Evolutionary conservation across 2,329 filamentous ascomycete genomes (phyloP), one percentile per base, ranked within the genome.

Genomic region (Colletotrichum lentis): DNA sequence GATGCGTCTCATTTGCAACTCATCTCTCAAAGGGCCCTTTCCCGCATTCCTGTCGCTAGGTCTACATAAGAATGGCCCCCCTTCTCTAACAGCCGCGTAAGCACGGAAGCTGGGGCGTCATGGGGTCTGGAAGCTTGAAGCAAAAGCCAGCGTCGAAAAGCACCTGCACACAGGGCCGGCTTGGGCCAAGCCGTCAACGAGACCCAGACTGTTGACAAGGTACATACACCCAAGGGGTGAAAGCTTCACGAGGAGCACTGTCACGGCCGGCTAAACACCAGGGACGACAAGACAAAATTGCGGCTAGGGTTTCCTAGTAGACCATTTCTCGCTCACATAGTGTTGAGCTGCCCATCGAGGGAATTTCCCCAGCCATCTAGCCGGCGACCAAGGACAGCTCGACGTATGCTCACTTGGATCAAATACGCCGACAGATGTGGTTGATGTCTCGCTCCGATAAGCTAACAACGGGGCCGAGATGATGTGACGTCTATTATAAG

Each of bases 401-500:
- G n/a, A 10, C 56, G 31, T 43, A 49, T 0, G 27, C 20, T 49
- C 56, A 27, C 35, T 59, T 37, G 44, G 39, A 37, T 39, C 27
- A 46, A 39, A 12, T 24, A 5, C 56, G 24, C 31, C 37, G 22
- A 22, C 22, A 22, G 20, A 27, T 31, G 41, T 20, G 11, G 24
- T 22, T 43, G 50, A 43, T 43, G 52, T 55, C 41, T 65, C 22
- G 44, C 47, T 47, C 20, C 8, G 27, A 62, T 63, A 52, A 67
- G 59, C 60, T 11, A 39, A 53, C 47, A 47, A 47, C 24, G 22
- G 24, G 49, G 35, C 57, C 22, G 43, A 65, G 66, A 61, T 65
- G 62, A 68, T 61, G 62, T 60, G 55, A 68, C 66, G 55, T 61
- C 37, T 65, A 35, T 41, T 54, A 50, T 31, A 58, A 6, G 31